Conservation (phyloP, 2,329 filamentous ascomycete genomes). For the Aspergillus sp. region DNA sequence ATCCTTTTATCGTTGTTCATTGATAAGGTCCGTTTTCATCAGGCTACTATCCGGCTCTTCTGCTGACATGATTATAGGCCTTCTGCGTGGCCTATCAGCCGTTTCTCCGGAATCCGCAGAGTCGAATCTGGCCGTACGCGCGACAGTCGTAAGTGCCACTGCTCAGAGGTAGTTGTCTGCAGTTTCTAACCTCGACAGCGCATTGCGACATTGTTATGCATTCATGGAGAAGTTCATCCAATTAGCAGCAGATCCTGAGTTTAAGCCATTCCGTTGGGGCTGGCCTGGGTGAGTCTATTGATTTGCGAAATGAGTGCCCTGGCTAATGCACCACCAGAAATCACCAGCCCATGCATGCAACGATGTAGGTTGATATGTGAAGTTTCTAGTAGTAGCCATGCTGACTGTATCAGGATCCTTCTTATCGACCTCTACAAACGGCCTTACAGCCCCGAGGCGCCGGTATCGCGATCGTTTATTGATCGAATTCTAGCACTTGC, state of each 20-base stretch:
- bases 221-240: constrained; percentile 52
- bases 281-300: constrained; percentile 37
- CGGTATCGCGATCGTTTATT: constrained; percentile 46
- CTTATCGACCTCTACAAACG: constrained; percentile 51
- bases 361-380: constrained; percentile 18
- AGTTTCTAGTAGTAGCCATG: too few relatives aligned
- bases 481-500: constrained; percentile 48
- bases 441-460: constrained; percentile 46
- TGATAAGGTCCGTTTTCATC: too few relatives aligned
- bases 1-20: constrained; percentile 32
- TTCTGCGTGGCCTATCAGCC: constrained; percentile 50
- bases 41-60: constrained; percentile 30
- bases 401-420: constrained; percentile 35
- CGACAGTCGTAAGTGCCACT: constrained; percentile 40
- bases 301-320: too few relatives aligned
- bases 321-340: constrained; percentile 1
- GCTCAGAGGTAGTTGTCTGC: neutral
- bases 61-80: constrained; percentile 42
- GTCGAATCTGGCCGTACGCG: constrained; percentile 48
- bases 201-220: constrained; percentile 48
- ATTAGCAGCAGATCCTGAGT: constrained; percentile 47
- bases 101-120: constrained; percentile 49
- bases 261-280: constrained; percentile 51
- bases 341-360: constrained; percentile 27
- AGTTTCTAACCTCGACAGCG: constrained; percentile 27